phyloP scores from a whole-genome alignment of 768 basidiomycete genomes.

The Pleurotus ostreatus region DNA sequence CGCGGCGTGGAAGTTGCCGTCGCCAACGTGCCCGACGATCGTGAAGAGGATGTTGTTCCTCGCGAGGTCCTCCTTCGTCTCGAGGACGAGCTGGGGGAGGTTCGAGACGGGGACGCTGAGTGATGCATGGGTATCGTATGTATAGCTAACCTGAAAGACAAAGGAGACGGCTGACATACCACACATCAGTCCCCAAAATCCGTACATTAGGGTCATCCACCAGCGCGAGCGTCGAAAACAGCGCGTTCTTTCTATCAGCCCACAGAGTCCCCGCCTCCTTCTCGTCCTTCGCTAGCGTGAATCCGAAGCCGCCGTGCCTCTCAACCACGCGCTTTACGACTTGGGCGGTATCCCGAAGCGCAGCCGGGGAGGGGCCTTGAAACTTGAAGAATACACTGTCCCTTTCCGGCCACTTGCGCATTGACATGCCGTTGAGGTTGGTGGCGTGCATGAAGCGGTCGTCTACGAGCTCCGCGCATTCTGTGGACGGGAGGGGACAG shows the following conservation, averaged over 20 bases:
- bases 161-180: constrained; percentile 30
- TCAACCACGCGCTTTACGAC: constrained; percentile 54
- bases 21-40: constrained; percentile 77
- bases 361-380: constrained; percentile 60
- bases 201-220: constrained; percentile 41
- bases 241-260: constrained; percentile 67
- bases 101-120: constrained; percentile 58
- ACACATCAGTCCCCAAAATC: constrained; percentile 76
- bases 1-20: constrained; percentile 51
- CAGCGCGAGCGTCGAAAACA: constrained; percentile 51
- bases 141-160: not conserved
- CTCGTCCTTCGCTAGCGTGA: constrained; percentile 58
- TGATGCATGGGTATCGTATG: not conserved
- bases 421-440: constrained; percentile 51
- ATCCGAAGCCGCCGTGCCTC: constrained; percentile 65
- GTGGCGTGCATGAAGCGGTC: constrained; percentile 61
- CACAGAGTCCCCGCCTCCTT: constrained; percentile 73
- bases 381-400: constrained; percentile 88
- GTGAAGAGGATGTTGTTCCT: constrained; percentile 52
- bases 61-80: constrained; percentile 69
- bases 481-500: constrained; percentile 26
- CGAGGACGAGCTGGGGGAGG: constrained; percentile 59
- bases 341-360: constrained; percentile 57
- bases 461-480: constrained; percentile 85
- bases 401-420: constrained; percentile 51